Evolutionary conservation across 192 early-diverging fungal species (phyloP).

Genomic region (Coemansia umbellata): DNA sequence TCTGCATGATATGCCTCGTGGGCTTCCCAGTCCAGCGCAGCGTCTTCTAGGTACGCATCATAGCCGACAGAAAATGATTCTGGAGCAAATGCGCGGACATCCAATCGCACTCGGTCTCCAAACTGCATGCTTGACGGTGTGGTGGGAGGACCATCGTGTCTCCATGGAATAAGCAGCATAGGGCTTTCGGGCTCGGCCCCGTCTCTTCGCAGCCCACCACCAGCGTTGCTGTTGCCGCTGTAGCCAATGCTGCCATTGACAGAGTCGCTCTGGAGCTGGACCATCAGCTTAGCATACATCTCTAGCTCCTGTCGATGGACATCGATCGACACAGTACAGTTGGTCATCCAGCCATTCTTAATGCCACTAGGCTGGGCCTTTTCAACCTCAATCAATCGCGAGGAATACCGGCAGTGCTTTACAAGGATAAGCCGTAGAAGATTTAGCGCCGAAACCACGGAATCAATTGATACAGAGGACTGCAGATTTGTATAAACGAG

Average conservation of each 20-base stretch:
- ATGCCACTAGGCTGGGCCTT: slow-evolving; percentile 27
- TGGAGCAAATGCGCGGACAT: slow-evolving; percentile 21
- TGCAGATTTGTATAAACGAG: slow-evolving; percentile 84
- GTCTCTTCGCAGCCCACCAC: background rate
- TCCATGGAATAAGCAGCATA: slow-evolving; percentile 40
- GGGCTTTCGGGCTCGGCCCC: slow-evolving; percentile 14
- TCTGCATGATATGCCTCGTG: slow-evolving; percentile 45
- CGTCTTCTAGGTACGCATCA: slow-evolving; percentile 56
- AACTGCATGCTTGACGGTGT: background rate
- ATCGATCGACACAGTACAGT: slow-evolving; percentile 45
- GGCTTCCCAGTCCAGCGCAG: slow-evolving; percentile 46
- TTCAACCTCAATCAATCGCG: slow-evolving; percentile 73
- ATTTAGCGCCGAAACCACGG: slow-evolving; percentile 80
- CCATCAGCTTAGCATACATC: slow-evolving; percentile 50
- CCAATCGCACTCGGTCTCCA: slow-evolving; percentile 13
- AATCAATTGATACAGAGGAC: slow-evolving; percentile 76
- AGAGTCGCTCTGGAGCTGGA: slow-evolving; percentile 30
- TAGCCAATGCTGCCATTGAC: background rate
- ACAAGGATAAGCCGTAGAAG: slow-evolving; percentile 71
- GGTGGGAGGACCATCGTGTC: slow-evolving; percentile 10
- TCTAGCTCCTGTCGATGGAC: slow-evolving; percentile 50
- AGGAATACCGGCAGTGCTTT: slow-evolving; percentile 72
- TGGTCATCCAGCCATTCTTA: slow-evolving; percentile 46
- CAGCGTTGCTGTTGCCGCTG: slow-evolving; percentile 1
- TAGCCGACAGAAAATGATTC: slow-evolving; percentile 45